phyloP scores from a whole-genome alignment of 352 stramenopile genomes.

The Globisporangium paddicum region DNA sequence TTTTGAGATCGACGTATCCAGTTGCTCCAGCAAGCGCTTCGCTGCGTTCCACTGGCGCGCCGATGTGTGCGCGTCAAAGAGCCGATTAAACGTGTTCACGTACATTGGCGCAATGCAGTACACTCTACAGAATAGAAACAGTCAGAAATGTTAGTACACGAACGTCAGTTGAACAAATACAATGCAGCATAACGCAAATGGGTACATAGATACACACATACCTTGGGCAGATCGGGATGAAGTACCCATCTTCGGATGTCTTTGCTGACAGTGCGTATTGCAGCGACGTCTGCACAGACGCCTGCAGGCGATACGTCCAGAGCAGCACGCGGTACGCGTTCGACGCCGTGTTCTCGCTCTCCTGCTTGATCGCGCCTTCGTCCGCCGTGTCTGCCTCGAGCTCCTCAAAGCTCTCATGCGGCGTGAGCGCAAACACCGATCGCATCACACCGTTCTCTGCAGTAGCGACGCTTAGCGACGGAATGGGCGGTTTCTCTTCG shows the following conservation, averaged over 20 bases:
- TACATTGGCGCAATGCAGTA: conserved; percentile 77
- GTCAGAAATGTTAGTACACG: neutral
- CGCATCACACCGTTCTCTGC: neutral
- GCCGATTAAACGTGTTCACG: conserved; percentile 69
- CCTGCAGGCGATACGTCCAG: conserved; percentile 77
- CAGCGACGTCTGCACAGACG: conserved; percentile 65
- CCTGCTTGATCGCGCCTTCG: conserved; percentile 50
- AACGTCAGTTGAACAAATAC: neutral
- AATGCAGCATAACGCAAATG: neutral
- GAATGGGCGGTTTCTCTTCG: conserved; percentile 21
- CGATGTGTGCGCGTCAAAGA: conserved; percentile 62
- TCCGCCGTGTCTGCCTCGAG: conserved; percentile 55
- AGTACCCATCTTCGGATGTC: conserved; percentile 75
- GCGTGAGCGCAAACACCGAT: conserved; percentile 16
- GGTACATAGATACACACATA: conserved; percentile 16
- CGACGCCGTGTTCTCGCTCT: conserved; percentile 67
- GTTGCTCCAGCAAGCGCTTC: conserved; percentile 64
- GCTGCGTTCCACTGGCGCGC: conserved; percentile 64
- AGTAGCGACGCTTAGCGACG: conserved; percentile 9
- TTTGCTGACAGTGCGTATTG: conserved; percentile 78
- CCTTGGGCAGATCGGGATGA: conserved; percentile 75
- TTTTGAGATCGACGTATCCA: conserved; percentile 61
- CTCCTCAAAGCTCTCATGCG: conserved; percentile 60
- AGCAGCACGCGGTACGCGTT: conserved; percentile 70
- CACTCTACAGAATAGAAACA: conserved; percentile 34